These are phyloP conservation scores for Cordyceps pruinosa DNA, from an alignment of 2,329 filamentous ascomycete species.

Conservation along the genomic window DNA sequence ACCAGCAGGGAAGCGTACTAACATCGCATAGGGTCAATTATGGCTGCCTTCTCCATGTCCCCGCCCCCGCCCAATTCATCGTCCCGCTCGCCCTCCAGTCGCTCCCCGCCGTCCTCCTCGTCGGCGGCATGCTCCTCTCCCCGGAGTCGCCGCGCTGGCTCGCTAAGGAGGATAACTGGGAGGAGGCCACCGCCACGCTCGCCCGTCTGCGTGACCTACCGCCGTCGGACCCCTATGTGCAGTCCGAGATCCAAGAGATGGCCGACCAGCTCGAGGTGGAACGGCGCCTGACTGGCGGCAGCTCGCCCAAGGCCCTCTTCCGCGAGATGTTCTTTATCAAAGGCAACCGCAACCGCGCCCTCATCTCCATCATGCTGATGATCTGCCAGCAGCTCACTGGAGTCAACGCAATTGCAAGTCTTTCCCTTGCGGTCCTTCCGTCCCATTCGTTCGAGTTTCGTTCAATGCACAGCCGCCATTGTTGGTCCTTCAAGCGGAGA, in stretches of 20 bases:
- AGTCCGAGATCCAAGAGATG: slow-evolving; percentile 55
- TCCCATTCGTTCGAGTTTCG: too few relatives aligned
- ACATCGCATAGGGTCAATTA: slow-evolving; percentile 46
- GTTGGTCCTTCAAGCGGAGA: too few relatives aligned
- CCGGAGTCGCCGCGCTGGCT: slow-evolving; percentile 58
- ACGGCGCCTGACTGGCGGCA: slow-evolving; percentile 47
- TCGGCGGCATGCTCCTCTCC: slow-evolving; percentile 54
- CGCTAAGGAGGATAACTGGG: slow-evolving; percentile 61
- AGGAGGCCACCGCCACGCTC: slow-evolving; percentile 51
- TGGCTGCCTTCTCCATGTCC: slow-evolving; percentile 40
- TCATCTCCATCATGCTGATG: slow-evolving; percentile 56
- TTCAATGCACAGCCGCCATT: too few relatives aligned
- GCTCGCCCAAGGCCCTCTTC: slow-evolving; percentile 48
- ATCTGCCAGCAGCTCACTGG: slow-evolving; percentile 69
- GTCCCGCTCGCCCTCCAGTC: slow-evolving; percentile 59
- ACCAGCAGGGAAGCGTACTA: not conserved
- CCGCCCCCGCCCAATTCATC: slow-evolving; percentile 45
- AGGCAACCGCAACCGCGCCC: slow-evolving; percentile 55
- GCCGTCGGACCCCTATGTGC: slow-evolving; percentile 45
- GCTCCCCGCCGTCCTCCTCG: slow-evolving; percentile 54
- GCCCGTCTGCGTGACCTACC: slow-evolving; percentile 46
- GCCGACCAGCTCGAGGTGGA: slow-evolving; percentile 56
- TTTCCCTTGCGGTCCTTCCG: not conserved
- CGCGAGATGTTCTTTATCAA: slow-evolving; percentile 57
- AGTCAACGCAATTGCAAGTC: slow-evolving; percentile 37